A percentile compares a stretch with the other conserved stretches of the same genome.
Evolutionary conservation across 2,329 filamentous ascomycete genomes (phyloP).

Genomic region (Aureobasidium namibiae): DNA sequence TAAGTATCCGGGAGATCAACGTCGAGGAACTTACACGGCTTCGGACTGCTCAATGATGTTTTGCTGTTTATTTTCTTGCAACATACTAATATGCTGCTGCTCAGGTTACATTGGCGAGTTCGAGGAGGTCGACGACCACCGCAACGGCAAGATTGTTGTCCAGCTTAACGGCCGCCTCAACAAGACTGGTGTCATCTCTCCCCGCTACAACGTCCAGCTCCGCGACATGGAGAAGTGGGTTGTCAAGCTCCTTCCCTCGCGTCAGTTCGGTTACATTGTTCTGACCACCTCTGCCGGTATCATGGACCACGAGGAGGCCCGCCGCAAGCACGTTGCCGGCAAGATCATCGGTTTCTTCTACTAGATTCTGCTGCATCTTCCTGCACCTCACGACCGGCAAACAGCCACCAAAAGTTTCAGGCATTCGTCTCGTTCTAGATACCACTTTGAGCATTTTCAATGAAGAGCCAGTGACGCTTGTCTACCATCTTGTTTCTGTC

Average conservation of each 20-base stretch:
- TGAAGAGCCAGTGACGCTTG: slow-evolving; percentile 11
- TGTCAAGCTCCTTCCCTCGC: slow-evolving; percentile 94
- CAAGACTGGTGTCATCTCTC: slow-evolving; percentile 99
- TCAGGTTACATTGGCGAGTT: slow-evolving; percentile 98
- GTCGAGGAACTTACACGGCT: slow-evolving; percentile 95
- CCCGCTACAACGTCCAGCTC: slow-evolving; percentile 98
- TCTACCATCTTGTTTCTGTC: not conserved
- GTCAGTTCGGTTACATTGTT: slow-evolving; percentile 99
- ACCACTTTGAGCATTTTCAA: slow-evolving; percentile 13
- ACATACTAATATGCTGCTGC: slow-evolving; percentile 58
- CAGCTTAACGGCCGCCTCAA: slow-evolving; percentile 97
- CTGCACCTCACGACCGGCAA: not conserved
- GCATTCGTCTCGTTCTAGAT: slow-evolving; percentile 14
- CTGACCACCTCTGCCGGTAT: slow-evolving; percentile 98
- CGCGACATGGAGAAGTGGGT: slow-evolving; percentile 99
- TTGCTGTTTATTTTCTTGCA: slow-evolving; percentile 87
- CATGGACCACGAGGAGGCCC: slow-evolving; percentile 99
- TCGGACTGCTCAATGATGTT: slow-evolving; percentile 66
- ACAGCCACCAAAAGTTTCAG: slow-evolving; percentile 12
- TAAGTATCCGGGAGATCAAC: slow-evolving; percentile 96
- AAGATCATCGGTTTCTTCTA: slow-evolving; percentile 99
- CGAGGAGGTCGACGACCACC: slow-evolving; percentile 99
- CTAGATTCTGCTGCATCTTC: slow-evolving; percentile 35
- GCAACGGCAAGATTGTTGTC: slow-evolving; percentile 98
- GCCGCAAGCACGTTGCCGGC: slow-evolving; percentile 97